phyloP scores from a whole-genome alignment of 148 eudicot genomes.

The Bassia scoparia region DNA sequence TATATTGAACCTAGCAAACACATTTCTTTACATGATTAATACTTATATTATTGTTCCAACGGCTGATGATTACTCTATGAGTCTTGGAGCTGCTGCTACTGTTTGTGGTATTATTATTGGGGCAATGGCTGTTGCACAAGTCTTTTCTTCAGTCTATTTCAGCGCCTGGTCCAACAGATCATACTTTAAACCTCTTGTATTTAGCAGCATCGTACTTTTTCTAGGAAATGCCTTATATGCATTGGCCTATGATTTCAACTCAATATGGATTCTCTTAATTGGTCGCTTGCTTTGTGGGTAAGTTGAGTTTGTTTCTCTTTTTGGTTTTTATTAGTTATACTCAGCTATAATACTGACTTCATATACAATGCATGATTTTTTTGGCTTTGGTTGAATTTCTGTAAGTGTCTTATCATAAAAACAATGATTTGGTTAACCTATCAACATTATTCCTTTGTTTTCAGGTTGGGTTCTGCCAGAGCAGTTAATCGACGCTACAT shows the following conservation, averaged over 20 bases:
- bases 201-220: conserved; percentile 68
- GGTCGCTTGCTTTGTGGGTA: conserved; percentile 83
- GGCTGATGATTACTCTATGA: conserved; percentile 75
- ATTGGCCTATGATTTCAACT: conserved; percentile 63
- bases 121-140: conserved; percentile 82
- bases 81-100: conserved; percentile 85
- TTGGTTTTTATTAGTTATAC: not conserved
- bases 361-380: not conserved
- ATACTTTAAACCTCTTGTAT: conserved; percentile 64
- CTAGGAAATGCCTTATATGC: conserved; percentile 68
- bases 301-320: conserved; percentile 19
- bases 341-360: not conserved
- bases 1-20: conserved; percentile 64
- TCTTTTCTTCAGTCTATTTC: conserved; percentile 79
- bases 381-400: not conserved
- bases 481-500: conserved; percentile 84
- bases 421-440: not conserved
- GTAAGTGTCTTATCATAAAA: conserved; percentile 1
- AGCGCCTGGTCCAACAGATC: conserved; percentile 94
- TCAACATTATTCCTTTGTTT: not conserved
- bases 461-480: conserved; percentile 76
- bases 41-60: conserved; percentile 86
- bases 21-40: conserved; percentile 80
- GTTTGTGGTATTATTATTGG: conserved; percentile 82
- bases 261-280: conserved; percentile 62